Evolutionary conservation across 2,329 filamentous ascomycete genomes (phyloP).

Genomic region (Beauveria australis): DNA sequence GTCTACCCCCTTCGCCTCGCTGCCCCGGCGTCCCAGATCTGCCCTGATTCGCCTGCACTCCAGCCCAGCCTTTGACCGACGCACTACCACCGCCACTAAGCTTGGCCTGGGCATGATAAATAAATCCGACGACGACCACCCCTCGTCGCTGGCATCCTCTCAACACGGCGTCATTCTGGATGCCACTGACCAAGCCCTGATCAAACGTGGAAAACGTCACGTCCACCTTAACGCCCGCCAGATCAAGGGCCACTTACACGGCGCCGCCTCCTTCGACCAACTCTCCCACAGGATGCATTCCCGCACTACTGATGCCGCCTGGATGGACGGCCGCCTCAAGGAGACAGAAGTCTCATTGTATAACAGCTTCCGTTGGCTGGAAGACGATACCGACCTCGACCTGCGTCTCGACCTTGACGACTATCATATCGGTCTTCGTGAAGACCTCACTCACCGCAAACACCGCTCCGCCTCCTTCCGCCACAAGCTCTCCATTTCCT

Average conservation of each 20-base stretch:
- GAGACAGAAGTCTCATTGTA: slow-evolving; percentile 46
- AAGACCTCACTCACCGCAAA: slow-evolving; percentile 36
- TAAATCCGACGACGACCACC: not conserved
- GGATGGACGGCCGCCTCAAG: slow-evolving; percentile 15
- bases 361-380: slow-evolving; percentile 65
- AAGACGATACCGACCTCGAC: slow-evolving; percentile 65
- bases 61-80: slow-evolving; percentile 1
- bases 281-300: slow-evolving; percentile 20
- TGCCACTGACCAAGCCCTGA: slow-evolving; percentile 20
- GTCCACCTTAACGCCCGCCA: slow-evolving; percentile 13
- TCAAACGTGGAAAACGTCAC: slow-evolving; percentile 20
- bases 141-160: not conserved
- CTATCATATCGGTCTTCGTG: slow-evolving; percentile 56
- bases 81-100: not conserved
- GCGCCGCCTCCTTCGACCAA: slow-evolving; percentile 2
- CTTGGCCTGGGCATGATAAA: slow-evolving; percentile 2
- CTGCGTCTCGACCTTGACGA: slow-evolving; percentile 59
- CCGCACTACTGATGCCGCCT: slow-evolving; percentile 15
- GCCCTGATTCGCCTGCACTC: slow-evolving; percentile 7
- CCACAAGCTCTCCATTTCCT: slow-evolving; percentile 61
- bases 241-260: not conserved
- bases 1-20: not conserved
- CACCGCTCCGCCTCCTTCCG: slow-evolving; percentile 54
- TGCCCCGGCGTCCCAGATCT: slow-evolving; percentile 5
- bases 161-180: slow-evolving; percentile 30